Percentiles rank a stretch among this genome's conserved stretches.
Conservation (phyloP, 208 protist genomes). For the Acanthamoeba triangularis region DNA sequence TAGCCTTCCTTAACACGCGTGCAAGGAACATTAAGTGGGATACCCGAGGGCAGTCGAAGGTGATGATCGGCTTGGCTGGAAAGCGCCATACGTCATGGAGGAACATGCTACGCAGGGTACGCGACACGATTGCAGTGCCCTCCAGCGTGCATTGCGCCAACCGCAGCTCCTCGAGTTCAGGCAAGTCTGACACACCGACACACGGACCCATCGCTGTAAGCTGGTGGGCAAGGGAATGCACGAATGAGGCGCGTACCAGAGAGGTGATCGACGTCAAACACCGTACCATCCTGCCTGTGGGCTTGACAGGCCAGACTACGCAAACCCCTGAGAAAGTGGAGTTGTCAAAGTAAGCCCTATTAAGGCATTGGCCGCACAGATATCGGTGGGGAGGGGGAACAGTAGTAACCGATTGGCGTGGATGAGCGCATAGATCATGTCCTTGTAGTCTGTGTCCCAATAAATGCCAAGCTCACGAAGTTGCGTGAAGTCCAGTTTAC, state of each 20-base stretch:
- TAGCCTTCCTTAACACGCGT: too few species aligned
- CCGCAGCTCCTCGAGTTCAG: constrained; percentile 3
- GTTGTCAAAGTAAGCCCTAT: too few species aligned
- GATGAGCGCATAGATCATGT: constrained; percentile 27
- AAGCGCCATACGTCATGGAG: constrained; percentile 18
- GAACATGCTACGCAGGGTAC: neutral
- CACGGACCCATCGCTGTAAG: neutral
- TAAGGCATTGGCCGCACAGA: neutral
- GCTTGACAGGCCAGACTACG: neutral
- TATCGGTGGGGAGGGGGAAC: neutral
- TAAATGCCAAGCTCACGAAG: constrained; percentile 13
- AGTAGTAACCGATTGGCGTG: neutral
- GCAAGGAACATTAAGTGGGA: too few species aligned
- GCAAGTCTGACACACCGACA: too few species aligned
- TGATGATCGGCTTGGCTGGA: constrained; percentile 13
- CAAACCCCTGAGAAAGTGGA: neutral
- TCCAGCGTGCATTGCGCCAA: constrained; percentile 14
- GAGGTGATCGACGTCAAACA: constrained; percentile 11
- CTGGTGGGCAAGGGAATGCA: neutral
- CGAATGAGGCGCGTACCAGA: neutral
- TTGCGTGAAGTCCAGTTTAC: neutral
- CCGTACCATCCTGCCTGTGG: neutral
- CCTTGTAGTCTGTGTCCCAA: constrained; percentile 41
- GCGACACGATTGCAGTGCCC: neutral
- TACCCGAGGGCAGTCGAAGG: constrained; percentile 5